Evolutionary conservation across 345 rosid species (phyloP), one percentile per base, ranked within the genome.

Genomic region (Hibiscus tridactylites): DNA sequence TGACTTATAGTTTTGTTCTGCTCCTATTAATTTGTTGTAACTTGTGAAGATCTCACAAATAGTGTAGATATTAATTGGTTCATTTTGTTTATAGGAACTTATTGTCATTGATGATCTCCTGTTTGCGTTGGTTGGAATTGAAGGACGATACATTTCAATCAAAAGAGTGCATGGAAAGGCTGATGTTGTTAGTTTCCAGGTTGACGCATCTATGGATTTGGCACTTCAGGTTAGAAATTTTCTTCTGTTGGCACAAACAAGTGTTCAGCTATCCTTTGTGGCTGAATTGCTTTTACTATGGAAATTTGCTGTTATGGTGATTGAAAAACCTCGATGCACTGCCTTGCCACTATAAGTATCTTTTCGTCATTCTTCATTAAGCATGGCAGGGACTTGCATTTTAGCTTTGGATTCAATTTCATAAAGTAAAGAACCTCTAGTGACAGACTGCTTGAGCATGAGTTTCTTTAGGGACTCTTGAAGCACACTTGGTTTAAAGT

Each of bases 131-230:
- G 93, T 90, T 74, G 99, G 97, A 78, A 84, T 90, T 75, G 99
- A 95, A 85, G 99, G 99, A 72, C 79, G 89, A 42, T 90, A 90
- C 75, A 86, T 92, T 77, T 95, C 92, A 21, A 90, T 92, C 70
- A 89, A 72, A 71, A 75, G 86, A 83, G 65, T 80, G 44, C 87
- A 79, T 33, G 92, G 90, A 70, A 86, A 85, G 83, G 91, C 81
- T 76, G 88, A 81, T 74, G 78, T 61, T 60, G 68, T 89, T 80
- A 73, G 84, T 81, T 92, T 95, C 80, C 89, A 90, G 59, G 81
- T 89, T 68, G 99, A 95, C 77, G 81, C 91, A 54, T 92, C 99
- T 0, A 86, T 92, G 99, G 97, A 92, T 80, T 87, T 92, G 72
- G 91, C 93, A 66, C 87, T 95, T 58, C 97, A 92, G 90, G 99